Base-by-base conservation (phyloP, 192 early-diverging fungal genomes). In the Coemansia sp. region DNA sequence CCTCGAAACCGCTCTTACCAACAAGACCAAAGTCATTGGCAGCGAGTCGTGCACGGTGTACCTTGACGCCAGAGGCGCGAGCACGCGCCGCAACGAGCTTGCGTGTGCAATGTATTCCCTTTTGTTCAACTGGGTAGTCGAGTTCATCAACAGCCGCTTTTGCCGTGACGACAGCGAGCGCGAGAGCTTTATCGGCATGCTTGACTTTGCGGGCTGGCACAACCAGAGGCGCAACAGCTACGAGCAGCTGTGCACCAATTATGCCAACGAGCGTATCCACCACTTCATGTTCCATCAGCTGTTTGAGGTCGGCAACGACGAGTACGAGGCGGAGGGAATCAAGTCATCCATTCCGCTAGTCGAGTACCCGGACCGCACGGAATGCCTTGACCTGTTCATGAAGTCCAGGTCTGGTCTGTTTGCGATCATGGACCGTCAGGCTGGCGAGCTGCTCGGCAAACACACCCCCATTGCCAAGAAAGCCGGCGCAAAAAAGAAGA, bases 61-160 rank as follows among this genome's bases (percentile, higher is more conserved):
- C 60, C 77, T 99, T 48, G 91, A 94, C 62, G 86, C 90, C 5
- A 87, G 87, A 14, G 89, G 88, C 43, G 95, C 97, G 0, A 55
- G 76, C 8, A 77, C 87, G 63, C 93, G 95, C 63, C 89, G 95
- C 20, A 93, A 99, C 68, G 81, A 86, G 21, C 85, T 99, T 3
- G 89, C 93, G 1, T 85, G 86, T 60, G 88, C 91, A 2, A 86
- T 99, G n/a, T 99, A 97, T 75, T 89, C 89, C 48, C 87, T 97
- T 16, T 68, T 98, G 14, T 95, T 99, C 70, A 86, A 85, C 30
- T 98, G 94, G 90, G 73, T 99, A 16, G 91, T 96, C 35, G 95
- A 98, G 84, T 91, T 92, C 57, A 89, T 97, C 78, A 99, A 99
- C 85, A 86, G 85, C 21, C 88, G 90, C 20, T 84, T 98, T 51